phyloP scores from a whole-genome alignment of 805 yeast genomes.

The Lipomyces starkeyi region DNA sequence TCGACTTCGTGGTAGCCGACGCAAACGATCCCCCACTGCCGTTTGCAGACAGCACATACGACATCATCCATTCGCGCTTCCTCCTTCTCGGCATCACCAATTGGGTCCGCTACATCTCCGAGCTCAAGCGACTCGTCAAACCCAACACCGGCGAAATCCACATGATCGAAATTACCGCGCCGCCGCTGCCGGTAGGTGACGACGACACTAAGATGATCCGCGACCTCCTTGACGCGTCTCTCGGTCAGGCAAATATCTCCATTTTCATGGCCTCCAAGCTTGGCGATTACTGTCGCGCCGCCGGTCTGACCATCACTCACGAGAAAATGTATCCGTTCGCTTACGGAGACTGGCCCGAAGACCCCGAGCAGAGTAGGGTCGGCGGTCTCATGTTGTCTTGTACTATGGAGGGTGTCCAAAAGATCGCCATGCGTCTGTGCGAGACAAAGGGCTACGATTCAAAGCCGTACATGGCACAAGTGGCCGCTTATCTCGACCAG shows the following conservation, averaged over 20 bases:
- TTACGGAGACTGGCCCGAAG: constrained; percentile 17
- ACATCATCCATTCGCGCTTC: constrained; percentile 25
- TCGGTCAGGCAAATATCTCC: constrained; percentile 9
- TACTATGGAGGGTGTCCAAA: constrained; percentile 10
- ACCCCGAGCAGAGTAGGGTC: constrained; percentile 14
- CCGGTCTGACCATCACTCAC: constrained; percentile 14
- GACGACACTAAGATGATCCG: not conserved
- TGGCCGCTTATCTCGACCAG: not conserved
- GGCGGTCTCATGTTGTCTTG: constrained; percentile 20
- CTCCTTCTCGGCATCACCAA: constrained; percentile 16
- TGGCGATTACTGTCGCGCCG: constrained; percentile 1
- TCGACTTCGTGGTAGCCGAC: constrained; percentile 20
- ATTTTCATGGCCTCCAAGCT: constrained; percentile 11
- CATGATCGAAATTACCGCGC: constrained; percentile 21
- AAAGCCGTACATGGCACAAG: not conserved
- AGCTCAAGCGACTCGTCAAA: constrained; percentile 27
- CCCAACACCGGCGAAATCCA: constrained; percentile 24
- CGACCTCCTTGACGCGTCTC: not conserved
- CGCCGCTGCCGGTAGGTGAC: constrained; percentile 1
- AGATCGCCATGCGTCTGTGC: not conserved
- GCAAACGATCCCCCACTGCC: constrained; percentile 23
- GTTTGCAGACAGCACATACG: constrained; percentile 11
- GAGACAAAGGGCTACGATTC: constrained; percentile 3
- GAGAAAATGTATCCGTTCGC: constrained; percentile 19
- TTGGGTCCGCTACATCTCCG: constrained; percentile 23